phyloP scores from a whole-genome alignment of 2,329 filamentous ascomycete species.

The Colletotrichum sp. region DNA sequence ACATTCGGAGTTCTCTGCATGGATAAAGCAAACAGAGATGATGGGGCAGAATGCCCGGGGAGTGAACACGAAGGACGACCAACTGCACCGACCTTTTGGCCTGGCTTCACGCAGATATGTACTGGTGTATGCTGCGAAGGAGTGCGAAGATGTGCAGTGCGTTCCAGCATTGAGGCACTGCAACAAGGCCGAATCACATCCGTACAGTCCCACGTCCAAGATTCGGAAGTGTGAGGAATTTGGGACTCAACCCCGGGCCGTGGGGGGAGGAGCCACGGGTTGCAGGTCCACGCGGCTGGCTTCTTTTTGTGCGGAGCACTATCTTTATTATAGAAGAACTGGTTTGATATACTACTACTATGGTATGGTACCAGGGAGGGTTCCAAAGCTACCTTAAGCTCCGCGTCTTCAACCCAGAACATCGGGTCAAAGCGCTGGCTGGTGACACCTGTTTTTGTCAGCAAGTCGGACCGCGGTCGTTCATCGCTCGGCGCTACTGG shows the following conservation, averaged over 20 bases:
- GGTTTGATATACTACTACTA: neutral
- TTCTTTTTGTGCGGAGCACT: slow-evolving; percentile 1
- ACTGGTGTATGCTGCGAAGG: neutral
- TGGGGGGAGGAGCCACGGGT: neutral
- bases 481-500: neutral
- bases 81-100: neutral
- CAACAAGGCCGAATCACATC: neutral
- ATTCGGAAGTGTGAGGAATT: neutral
- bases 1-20: neutral
- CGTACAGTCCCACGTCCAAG: neutral
- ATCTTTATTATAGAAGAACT: neutral
- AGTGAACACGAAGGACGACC: neutral
- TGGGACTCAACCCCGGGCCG: neutral
- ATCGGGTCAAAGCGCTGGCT: slow-evolving; percentile 5
- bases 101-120: neutral
- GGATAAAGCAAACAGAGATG: neutral
- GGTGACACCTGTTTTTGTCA: neutral
- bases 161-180: neutral
- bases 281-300: neutral
- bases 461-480: neutral
- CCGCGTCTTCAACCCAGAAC: neutral
- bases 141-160: neutral
- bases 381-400: slow-evolving; percentile 1
- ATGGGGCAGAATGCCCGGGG: neutral
- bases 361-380: neutral